Evolutionary conservation across 2,329 filamentous ascomycete species (phyloP), one percentile per base, ranked within the genome.

Genomic region (Trichoderma atrobrunneum): DNA sequence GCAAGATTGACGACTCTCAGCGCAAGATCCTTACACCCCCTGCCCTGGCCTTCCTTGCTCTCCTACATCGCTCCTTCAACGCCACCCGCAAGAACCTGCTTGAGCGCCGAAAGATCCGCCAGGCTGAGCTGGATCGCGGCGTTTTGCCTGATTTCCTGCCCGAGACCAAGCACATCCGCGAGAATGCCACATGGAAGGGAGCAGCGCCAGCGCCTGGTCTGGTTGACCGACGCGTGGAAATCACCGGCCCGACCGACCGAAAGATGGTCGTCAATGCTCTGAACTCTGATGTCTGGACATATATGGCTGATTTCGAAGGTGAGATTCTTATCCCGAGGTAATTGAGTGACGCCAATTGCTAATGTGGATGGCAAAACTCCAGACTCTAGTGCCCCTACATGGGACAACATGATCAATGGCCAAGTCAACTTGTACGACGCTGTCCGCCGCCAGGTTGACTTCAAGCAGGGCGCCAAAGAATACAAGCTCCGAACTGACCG

Each of bases 251-350:
- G 1, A 98, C 95, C 7, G 96, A 98, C 84, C 89, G 96, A 77
- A 99, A 98, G 89, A 99, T 99, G 96, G 94, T 98, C 62, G 93
- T 98, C 74, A 99, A 99, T 82, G 96, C 96, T 11, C 81, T 98
- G 81, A 99, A 98, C 83, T 92, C 95, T 60, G 89, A 98, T 79
- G 96, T 98, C 28, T 98, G 93, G 92, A 98, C 95, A 71, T 99
- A 98, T 80, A 99, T 99, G 96, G 96, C 96, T 62, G 96, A 99
- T 84, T 97, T 99, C 77, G 96, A 99, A 85, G 95, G 95, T 96
- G 82, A 78, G 88, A 54, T 70, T 18, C 24, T 48, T 7, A 26
- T 32, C 5, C 21, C 3, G 24, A 30, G 28, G 11, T 18, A 32
- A 11, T 3, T 39, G 57, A 8, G 24, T n/a, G n/a, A 36, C 3